Conservation (phyloP, 2,329 filamentous ascomycete genomes). For the Chaetomium olivaceum region DNA sequence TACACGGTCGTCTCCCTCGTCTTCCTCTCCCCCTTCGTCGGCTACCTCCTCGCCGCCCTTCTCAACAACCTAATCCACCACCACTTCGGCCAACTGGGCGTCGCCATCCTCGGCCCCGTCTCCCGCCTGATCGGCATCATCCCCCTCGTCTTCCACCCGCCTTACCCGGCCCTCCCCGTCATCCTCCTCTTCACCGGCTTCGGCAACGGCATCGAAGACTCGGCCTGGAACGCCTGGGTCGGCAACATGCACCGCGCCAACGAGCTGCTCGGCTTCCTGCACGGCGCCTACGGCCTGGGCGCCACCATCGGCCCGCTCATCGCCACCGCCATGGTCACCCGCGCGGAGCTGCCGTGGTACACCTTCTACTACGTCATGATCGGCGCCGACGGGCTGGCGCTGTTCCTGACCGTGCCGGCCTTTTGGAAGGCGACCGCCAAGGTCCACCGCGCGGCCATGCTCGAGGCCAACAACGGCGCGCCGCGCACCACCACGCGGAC, state of each 20-base stretch:
- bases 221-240: constrained; percentile 60
- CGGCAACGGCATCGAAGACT: constrained; percentile 68
- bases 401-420: constrained; percentile 50
- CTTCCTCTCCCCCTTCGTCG: constrained; percentile 66
- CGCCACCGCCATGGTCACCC: constrained; percentile 71
- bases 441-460: constrained; percentile 51
- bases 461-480: constrained; percentile 37
- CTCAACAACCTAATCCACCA: constrained; percentile 66
- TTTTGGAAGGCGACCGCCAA: constrained; percentile 66
- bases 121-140: constrained; percentile 67
- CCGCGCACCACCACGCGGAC: constrained; percentile 48
- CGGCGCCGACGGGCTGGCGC: constrained; percentile 50
- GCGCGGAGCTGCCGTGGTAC: constrained; percentile 65
- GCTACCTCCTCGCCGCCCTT: constrained; percentile 64
- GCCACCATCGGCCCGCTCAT: constrained; percentile 69
- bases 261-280: constrained; percentile 71
- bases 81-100: constrained; percentile 67
- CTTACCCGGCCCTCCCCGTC: constrained; percentile 66
- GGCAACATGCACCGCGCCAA: constrained; percentile 74
- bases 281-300: constrained; percentile 71
- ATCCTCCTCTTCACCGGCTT: constrained; percentile 67
- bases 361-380: constrained; percentile 76
- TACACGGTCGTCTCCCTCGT: constrained; percentile 66
- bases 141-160: constrained; percentile 66
- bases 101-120: constrained; percentile 64